A percentile compares a stretch with the other conserved stretches of the same genome.
phyloP scores from a whole-genome alignment of 1,284 basidiomycete species.

The Coniferiporia weirii region DNA sequence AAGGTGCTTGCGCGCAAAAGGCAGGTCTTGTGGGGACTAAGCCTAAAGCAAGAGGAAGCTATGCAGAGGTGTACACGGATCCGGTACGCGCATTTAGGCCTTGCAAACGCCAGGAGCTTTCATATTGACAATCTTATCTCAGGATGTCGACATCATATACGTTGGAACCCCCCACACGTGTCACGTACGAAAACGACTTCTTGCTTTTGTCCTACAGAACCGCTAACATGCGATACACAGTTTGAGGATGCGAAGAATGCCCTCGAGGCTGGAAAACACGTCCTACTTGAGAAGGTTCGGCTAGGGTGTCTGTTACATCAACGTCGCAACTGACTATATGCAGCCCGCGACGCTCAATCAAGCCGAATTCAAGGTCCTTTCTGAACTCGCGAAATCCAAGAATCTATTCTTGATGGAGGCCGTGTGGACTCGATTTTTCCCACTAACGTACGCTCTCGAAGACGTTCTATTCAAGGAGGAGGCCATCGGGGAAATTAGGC shows the following conservation, averaged over 20 bases:
- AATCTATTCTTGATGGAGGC: conserved; percentile 42
- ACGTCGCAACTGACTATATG: neutral
- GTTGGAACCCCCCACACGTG: conserved; percentile 41
- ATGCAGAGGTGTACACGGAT: conserved; percentile 35
- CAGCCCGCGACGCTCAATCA: conserved; percentile 18
- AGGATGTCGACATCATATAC: conserved; percentile 39
- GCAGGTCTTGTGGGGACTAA: conserved; percentile 7
- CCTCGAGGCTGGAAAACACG: conserved; percentile 17
- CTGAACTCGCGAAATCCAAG: conserved; percentile 36
- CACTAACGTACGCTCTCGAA: conserved; percentile 19
- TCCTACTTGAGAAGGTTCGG: conserved; percentile 17
- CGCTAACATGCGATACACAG: neutral
- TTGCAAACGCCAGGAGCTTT: neutral
- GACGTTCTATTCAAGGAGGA: conserved; percentile 19
- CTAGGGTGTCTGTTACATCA: neutral
- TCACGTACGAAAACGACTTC: conserved; percentile 27
- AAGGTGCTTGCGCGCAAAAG: conserved; percentile 23
- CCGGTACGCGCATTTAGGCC: neutral
- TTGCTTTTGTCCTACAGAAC: neutral
- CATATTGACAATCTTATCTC: neutral
- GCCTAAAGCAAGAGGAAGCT: conserved; percentile 35
- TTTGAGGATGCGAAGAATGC: conserved; percentile 17
- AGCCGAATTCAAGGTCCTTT: conserved; percentile 17
- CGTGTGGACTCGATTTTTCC: conserved; percentile 28
- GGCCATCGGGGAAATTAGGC: conserved; percentile 21